Evolutionary conservation across 2,329 filamentous ascomycete genomes (phyloP).

Genomic region (Aspergillus fumigatus): DNA sequence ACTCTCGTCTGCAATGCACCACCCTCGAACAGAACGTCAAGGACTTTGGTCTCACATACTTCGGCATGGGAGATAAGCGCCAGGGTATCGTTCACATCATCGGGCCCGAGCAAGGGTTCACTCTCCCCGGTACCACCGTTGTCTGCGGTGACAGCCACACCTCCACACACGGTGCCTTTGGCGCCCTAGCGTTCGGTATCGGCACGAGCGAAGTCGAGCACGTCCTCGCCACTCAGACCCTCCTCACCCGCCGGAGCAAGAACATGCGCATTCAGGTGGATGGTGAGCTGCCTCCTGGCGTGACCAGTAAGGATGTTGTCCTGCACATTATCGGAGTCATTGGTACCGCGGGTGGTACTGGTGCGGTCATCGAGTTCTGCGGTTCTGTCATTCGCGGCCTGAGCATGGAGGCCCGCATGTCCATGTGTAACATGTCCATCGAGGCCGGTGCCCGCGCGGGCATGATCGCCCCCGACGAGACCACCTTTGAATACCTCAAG

Average conservation of each 20-base stretch:
- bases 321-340: constrained; percentile 90
- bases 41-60: constrained; percentile 94
- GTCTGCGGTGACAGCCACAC: constrained; percentile 98
- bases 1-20: constrained; percentile 88
- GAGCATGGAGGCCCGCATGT: constrained; percentile 98
- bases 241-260: constrained; percentile 92
- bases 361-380: constrained; percentile 94
- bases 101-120: constrained; percentile 97
- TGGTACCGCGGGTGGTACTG: constrained; percentile 90
- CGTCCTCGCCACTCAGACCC: constrained; percentile 90
- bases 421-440: constrained; percentile 99
- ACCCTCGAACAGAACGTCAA: constrained; percentile 97
- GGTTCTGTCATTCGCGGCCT: constrained; percentile 84
- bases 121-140: constrained; percentile 90
- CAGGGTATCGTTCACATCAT: constrained; percentile 99
- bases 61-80: constrained; percentile 90
- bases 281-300: constrained; percentile 80
- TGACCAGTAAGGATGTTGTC: constrained; percentile 93
- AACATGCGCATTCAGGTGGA: constrained; percentile 98
- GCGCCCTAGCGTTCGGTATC: constrained; percentile 91
- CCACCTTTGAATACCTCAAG: constrained; percentile 92
- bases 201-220: constrained; percentile 98
- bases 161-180: constrained; percentile 95
- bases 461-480: constrained; percentile 94
- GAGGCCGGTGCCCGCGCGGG: constrained; percentile 92